These are phyloP conservation scores for Chaetomidium leptoderma DNA, from an alignment of 495 filamentous ascomycete species.

Conservation along the genomic window DNA sequence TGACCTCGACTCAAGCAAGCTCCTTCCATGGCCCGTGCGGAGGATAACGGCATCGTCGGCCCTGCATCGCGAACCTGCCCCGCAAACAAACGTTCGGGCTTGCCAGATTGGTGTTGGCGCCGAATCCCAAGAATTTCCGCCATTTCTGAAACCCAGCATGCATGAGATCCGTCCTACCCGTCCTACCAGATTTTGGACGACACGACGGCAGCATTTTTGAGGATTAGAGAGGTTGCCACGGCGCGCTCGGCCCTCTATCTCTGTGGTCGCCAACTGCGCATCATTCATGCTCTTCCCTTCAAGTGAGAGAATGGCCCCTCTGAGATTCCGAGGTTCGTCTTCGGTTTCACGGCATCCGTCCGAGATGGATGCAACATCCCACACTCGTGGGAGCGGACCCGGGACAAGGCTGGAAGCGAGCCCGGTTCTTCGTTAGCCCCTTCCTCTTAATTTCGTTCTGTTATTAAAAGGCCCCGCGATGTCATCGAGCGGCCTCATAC, in stretches of 20 bases:
- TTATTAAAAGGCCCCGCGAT: slow-evolving; percentile 16
- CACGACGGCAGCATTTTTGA: slow-evolving; percentile 5
- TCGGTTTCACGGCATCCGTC: slow-evolving; percentile 11
- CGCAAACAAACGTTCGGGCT: not conserved
- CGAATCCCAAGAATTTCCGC: slow-evolving; percentile 6
- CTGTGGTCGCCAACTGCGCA: not conserved
- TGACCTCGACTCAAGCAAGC: not conserved
- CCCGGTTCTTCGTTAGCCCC: slow-evolving; percentile 8
- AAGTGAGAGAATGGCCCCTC: not conserved
- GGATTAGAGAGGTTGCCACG: not conserved
- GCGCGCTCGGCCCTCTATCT: not conserved
- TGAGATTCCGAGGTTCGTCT: not conserved
- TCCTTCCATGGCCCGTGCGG: not conserved
- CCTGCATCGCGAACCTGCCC: slow-evolving; percentile 3
- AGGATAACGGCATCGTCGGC: slow-evolving; percentile 10
- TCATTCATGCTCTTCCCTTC: not conserved
- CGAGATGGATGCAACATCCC: slow-evolving; percentile 2
- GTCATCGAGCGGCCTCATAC: not conserved
- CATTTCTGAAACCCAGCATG: slow-evolving; percentile 20
- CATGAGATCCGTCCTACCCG: slow-evolving; percentile 11
- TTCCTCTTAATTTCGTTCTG: slow-evolving; percentile 27
- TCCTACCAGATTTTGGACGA: slow-evolving; percentile 6
- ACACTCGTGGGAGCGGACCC: slow-evolving; percentile 6
- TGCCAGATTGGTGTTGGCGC: slow-evolving; percentile 6
- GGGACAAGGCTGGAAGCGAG: slow-evolving; percentile 7